These are phyloP conservation scores for Penicillium paradoxum DNA, from an alignment of 495 filamentous ascomycete genomes.

Conservation along the genomic window DNA sequence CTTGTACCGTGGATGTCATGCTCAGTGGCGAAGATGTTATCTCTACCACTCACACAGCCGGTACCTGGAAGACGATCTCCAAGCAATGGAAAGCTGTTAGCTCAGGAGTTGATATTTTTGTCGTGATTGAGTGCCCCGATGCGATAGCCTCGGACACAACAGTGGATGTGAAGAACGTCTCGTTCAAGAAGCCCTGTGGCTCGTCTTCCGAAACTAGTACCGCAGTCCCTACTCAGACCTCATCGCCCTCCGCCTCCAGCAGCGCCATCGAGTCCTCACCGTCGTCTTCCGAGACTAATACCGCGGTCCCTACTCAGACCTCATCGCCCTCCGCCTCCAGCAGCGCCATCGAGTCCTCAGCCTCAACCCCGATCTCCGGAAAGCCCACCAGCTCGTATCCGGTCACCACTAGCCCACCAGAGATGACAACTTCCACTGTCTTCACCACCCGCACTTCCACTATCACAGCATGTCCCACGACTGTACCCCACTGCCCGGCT, in stretches of 20 bases:
- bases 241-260: neutral
- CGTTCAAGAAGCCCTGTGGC: neutral
- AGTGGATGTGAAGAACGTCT: slow-evolving; percentile 1
- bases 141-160: neutral
- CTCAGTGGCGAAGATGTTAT: neutral
- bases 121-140: neutral
- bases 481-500: slow-evolving; percentile 24
- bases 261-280: no score
- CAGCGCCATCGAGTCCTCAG: neutral
- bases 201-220: neutral
- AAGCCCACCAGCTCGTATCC: neutral
- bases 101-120: neutral
- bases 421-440: slow-evolving; percentile 32
- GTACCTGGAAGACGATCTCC: neutral
- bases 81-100: neutral
- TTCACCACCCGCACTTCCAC: slow-evolving; percentile 31
- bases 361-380: neutral
- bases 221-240: neutral
- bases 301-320: neutral
- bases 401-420: neutral
- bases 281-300: neutral
- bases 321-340: neutral
- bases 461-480: slow-evolving; percentile 29
- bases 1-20: neutral
- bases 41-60: neutral